A percentile compares a stretch with the other conserved stretches of the same genome.
phyloP scores from a whole-genome alignment of 345 rosid species.

The Lumnitzera littorea region DNA sequence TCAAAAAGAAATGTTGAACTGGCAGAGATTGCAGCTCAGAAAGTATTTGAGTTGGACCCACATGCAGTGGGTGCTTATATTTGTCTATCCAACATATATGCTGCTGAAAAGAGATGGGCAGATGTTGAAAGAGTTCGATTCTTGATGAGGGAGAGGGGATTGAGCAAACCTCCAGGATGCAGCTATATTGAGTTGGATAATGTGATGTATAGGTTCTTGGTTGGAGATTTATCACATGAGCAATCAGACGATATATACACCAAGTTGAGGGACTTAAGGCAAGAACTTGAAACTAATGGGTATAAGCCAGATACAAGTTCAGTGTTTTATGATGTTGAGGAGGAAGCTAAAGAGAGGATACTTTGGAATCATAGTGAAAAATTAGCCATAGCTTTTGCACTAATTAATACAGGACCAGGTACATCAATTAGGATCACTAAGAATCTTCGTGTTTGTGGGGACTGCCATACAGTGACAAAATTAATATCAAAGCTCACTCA shows the following conservation, averaged over 20 bases:
- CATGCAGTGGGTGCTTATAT: conserved; percentile 18
- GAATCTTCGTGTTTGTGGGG: conserved; percentile 13
- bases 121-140: conserved; percentile 21
- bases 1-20: conserved; percentile 17
- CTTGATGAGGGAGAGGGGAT: conserved; percentile 14
- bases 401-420: conserved; percentile 15
- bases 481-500: conserved; percentile 18
- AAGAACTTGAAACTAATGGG: conserved; percentile 7
- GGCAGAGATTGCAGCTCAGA: conserved; percentile 16
- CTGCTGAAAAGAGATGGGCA: conserved; percentile 22
- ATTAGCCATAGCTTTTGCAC: conserved; percentile 16
- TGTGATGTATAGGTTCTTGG: conserved; percentile 10
- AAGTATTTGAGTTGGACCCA: conserved; percentile 8
- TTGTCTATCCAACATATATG: conserved; percentile 17
- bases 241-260: conserved; percentile 10
- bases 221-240: conserved; percentile 17
- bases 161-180: conserved; percentile 14
- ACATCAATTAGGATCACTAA: conserved; percentile 15
- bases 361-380: conserved; percentile 17
- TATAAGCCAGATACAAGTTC: conserved; percentile 17
- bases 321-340: conserved; percentile 11
- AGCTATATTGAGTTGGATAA: conserved; percentile 20
- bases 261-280: conserved; percentile 12
- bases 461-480: conserved; percentile 13
- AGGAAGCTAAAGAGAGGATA: conserved; percentile 17